A percentile compares a stretch with the other conserved stretches of the same genome.
These are phyloP conservation scores for Sphaerulina vaccinii DNA, from an alignment of 2,329 filamentous ascomycete species.

Conservation along the genomic window DNA sequence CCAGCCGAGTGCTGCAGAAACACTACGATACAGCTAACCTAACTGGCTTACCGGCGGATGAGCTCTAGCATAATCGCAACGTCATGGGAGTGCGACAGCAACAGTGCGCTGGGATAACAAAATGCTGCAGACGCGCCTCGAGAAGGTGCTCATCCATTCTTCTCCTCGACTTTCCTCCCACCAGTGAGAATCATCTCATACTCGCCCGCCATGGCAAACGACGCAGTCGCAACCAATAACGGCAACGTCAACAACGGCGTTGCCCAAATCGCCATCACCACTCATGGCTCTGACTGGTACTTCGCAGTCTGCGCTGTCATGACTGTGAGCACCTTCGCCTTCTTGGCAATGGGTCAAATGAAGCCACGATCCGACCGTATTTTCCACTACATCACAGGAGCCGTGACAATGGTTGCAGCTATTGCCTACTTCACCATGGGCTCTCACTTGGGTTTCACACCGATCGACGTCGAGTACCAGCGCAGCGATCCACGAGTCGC, in stretches of 20 bases:
- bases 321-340: conserved; percentile 53
- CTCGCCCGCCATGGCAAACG: conserved; percentile 40
- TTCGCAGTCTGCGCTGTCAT: conserved; percentile 62
- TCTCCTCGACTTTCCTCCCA: not conserved
- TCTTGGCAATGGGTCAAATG: conserved; percentile 54
- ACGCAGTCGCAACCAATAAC: conserved; percentile 49
- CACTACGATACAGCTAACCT: not conserved
- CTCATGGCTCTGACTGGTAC: conserved; percentile 61
- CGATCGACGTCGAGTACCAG: conserved; percentile 61
- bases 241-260: conserved; percentile 43
- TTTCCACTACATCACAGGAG: conserved; percentile 64
- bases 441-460: conserved; percentile 63
- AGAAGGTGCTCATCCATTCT: not conserved
- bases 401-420: conserved; percentile 57
- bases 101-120: not conserved
- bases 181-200: not conserved
- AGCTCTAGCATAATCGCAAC: not conserved
- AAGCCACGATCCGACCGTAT: conserved; percentile 57
- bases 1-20: not conserved
- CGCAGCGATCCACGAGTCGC: conserved; percentile 46
- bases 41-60: too few species aligned
- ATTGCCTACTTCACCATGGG: conserved; percentile 68
- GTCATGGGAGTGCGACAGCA: not conserved
- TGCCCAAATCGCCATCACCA: conserved; percentile 59
- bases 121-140: not conserved